Percentiles rank a stretch among this genome's conserved stretches.
phyloP scores from a whole-genome alignment of 2,329 filamentous ascomycete species.

The Davidsoniella australis region DNA sequence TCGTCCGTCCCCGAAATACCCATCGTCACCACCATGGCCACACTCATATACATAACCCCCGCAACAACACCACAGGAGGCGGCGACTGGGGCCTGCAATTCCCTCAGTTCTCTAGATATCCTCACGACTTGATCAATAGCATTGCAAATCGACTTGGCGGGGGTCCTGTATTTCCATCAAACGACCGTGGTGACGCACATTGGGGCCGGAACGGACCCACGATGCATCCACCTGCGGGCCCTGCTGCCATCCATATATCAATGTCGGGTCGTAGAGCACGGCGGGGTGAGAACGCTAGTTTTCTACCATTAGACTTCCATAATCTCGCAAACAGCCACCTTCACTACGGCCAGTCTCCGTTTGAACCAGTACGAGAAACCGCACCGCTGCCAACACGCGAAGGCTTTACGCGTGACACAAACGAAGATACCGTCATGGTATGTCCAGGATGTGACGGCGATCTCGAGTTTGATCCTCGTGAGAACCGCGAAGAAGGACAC shows the following conservation, averaged over 20 bases:
- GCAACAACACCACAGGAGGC: too few relatives aligned
- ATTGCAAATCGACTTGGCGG: not conserved
- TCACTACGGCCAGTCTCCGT: slow-evolving; percentile 19
- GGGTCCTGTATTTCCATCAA: not conserved
- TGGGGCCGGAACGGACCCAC: not conserved
- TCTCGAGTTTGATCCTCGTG: slow-evolving; percentile 50
- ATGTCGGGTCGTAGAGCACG: not conserved
- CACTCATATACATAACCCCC: too few relatives aligned
- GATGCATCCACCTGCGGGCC: not conserved
- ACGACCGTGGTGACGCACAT: not conserved
- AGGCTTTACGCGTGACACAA: slow-evolving; percentile 69
- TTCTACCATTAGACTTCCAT: not conserved
- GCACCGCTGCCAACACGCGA: slow-evolving; percentile 35
- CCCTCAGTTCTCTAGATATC: not conserved
- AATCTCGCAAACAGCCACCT: not conserved
- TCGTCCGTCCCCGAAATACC: too few relatives aligned
- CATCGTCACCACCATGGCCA: too few relatives aligned
- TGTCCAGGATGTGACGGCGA: slow-evolving; percentile 81
- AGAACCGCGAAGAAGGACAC: slow-evolving; percentile 12
- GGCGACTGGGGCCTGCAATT: too few relatives aligned
- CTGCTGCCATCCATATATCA: not conserved
- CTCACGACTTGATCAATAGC: not conserved
- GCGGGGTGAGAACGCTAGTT: not conserved
- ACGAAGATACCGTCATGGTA: slow-evolving; percentile 54
- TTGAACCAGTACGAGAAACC: slow-evolving; percentile 17